A percentile compares a stretch with the other conserved stretches of the same genome.
Conservation (phyloP, 768 basidiomycete genomes). For the Tricholoma bakamatsutake region DNA sequence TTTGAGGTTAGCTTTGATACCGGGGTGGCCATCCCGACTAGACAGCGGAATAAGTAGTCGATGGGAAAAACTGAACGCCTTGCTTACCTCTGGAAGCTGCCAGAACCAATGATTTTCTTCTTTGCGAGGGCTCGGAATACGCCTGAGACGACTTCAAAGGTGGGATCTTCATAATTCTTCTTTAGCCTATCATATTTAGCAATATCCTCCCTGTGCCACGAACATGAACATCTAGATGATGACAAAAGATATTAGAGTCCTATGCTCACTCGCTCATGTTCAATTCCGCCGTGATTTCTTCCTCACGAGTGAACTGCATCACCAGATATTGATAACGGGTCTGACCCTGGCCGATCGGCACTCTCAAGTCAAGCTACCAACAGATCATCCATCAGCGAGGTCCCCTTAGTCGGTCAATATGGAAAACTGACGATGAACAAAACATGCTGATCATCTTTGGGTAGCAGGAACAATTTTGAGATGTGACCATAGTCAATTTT, state of each 20-base stretch:
- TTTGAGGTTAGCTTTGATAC: conserved; percentile 98
- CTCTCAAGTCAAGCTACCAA: conserved; percentile 77
- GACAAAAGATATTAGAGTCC: not conserved
- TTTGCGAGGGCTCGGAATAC: conserved; percentile 88
- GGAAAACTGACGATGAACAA: conserved; percentile 78
- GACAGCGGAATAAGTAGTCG: not conserved
- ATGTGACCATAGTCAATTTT: conserved; percentile 90
- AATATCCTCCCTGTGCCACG: conserved; percentile 57
- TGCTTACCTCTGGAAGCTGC: conserved; percentile 75
- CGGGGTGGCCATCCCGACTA: conserved; percentile 85
- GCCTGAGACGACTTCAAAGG: conserved; percentile 90
- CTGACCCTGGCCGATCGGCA: conserved; percentile 95
- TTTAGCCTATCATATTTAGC: conserved; percentile 78
- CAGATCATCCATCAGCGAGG: conserved; percentile 1
- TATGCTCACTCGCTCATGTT: conserved; percentile 82
- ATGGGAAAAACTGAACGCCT: not conserved
- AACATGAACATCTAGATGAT: not conserved
- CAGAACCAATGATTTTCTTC: conserved; percentile 88
- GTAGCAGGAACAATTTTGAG: conserved; percentile 83
- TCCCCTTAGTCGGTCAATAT: not conserved
- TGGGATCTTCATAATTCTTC: conserved; percentile 92
- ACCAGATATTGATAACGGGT: conserved; percentile 97
- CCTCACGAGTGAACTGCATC: conserved; percentile 96
- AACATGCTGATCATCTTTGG: conserved; percentile 95
- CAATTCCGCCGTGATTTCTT: conserved; percentile 93